These are phyloP conservation scores for Hortaea werneckii DNA, from an alignment of 2,329 filamentous ascomycete genomes.

Conservation along the genomic window DNA sequence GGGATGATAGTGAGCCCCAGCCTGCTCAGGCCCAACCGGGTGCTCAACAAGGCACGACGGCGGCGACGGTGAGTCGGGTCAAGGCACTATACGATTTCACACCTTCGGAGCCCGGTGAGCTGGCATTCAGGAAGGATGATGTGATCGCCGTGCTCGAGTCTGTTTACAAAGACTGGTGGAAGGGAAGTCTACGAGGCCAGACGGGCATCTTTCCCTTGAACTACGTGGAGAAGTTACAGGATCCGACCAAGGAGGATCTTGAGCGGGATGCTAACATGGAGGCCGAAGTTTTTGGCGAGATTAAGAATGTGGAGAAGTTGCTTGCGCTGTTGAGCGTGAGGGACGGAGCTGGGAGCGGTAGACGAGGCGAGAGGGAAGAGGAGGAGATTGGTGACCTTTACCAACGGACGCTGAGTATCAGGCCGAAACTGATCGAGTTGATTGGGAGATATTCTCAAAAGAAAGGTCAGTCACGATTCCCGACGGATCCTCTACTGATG, in stretches of 20 bases:
- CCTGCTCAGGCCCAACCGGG: slow-evolving; percentile 29
- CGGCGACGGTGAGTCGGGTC: slow-evolving; percentile 89
- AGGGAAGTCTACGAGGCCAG: slow-evolving; percentile 84
- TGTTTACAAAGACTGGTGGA: slow-evolving; percentile 99
- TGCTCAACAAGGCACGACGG: slow-evolving; percentile 66
- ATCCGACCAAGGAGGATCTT: slow-evolving; percentile 87
- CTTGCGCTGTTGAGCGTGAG: slow-evolving; percentile 85
- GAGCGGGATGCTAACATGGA: slow-evolving; percentile 96
- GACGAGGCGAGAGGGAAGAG: slow-evolving; percentile 61
- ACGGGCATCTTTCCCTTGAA: slow-evolving; percentile 97
- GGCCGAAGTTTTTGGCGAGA: slow-evolving; percentile 64
- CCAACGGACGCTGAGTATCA: slow-evolving; percentile 85
- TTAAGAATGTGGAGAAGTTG: slow-evolving; percentile 69
- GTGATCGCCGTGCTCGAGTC: slow-evolving; percentile 95
- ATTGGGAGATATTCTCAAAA: slow-evolving; percentile 99
- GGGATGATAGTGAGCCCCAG: slow-evolving; percentile 18
- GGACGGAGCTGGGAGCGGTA: slow-evolving; percentile 41
- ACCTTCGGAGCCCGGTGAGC: slow-evolving; percentile 84
- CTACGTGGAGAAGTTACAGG: slow-evolving; percentile 94
- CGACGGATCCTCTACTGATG: too few relatives aligned
- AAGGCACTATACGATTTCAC: slow-evolving; percentile 90
- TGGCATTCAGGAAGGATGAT: slow-evolving; percentile 94
- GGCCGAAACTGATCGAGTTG: slow-evolving; percentile 92
- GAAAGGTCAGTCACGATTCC: slow-evolving; percentile 55
- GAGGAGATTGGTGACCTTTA: slow-evolving; percentile 90